Base-by-base conservation (phyloP, 352 stramenopile genomes). In the Phytophthora idaei region DNA sequence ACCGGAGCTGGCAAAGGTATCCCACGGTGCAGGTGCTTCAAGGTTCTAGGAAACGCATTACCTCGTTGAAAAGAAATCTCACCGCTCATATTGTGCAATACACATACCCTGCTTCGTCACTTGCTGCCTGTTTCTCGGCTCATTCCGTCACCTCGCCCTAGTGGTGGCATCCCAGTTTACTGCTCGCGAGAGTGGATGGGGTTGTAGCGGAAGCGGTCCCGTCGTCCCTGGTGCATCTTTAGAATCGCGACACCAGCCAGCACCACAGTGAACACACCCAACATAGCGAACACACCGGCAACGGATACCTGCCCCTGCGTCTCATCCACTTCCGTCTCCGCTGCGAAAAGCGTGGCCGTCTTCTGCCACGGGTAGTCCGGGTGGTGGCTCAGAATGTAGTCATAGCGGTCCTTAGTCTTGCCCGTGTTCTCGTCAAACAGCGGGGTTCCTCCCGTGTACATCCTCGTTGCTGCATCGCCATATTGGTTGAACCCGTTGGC, bases 371-470 rank as follows among this genome's bases (percentile, higher is more conserved):
- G 88, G 0, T 73, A 75, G 6, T 88, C 71, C 1, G 78, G 76
- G 61, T 93, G 83, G 7, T 64, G 61, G 37, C 55, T 68, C 46
- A 82, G 41, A 44, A 95, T 93, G 80, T 94, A 95, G 51, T 71
- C 71, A 63, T 83, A 92, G 39, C 73, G 73, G 62, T 93, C 81
- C 4, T 57, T 77, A 21, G 37, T 67, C 32, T 60, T 55, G 47
- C 86, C 88, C 21, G 81, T 92, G n/a, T 32, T 71, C 70, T 94
- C 85, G 53, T 93, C 62, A 57, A 93, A 94, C 15, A 95, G 66
- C 55, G 88, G 88, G n/a, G 86, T 93, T 32, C 88, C 88, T 5
- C 86, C 88, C 2, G 73, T 77, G 72, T 95, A 95, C 44, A 76
- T 74, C 15, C 53, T 91, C 44, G 73, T 78, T 7, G 70, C 69